These are phyloP conservation scores for Grosmannia clavigera DNA, from an alignment of 2,329 filamentous ascomycete species.

Conservation along the genomic window DNA sequence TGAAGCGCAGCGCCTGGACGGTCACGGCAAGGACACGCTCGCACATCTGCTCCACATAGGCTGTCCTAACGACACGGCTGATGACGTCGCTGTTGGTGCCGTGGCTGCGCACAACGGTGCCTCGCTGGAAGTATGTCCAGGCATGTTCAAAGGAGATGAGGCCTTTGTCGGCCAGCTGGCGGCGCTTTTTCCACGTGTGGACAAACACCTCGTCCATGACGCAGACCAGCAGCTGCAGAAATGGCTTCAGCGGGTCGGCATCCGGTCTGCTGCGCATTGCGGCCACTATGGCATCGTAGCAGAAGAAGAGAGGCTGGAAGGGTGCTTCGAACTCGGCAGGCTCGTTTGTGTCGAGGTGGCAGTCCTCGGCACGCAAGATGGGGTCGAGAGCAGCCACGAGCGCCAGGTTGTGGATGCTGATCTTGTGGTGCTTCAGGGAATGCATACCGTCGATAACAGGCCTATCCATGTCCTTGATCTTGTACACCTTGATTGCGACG, in stretches of 20 bases:
- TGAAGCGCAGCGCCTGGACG: slow-evolving; percentile 25
- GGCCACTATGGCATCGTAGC: slow-evolving; percentile 27
- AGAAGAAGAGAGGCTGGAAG: slow-evolving; percentile 31
- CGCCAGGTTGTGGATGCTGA: slow-evolving; percentile 29
- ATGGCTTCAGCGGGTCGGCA: slow-evolving; percentile 20
- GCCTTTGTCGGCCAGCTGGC: slow-evolving; percentile 22
- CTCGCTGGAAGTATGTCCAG: slow-evolving; percentile 32
- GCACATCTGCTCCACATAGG: slow-evolving; percentile 14
- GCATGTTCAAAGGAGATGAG: slow-evolving; percentile 28
- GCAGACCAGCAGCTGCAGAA: slow-evolving; percentile 26
- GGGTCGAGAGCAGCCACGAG: slow-evolving; percentile 29
- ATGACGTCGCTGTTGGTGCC: slow-evolving; percentile 28
- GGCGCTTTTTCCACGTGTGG: slow-evolving; percentile 23
- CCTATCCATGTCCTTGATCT: slow-evolving; percentile 30
- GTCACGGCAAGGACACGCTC: slow-evolving; percentile 16
- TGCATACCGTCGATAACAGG: slow-evolving; percentile 25
- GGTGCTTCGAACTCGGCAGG: slow-evolving; percentile 24
- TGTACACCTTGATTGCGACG: slow-evolving; percentile 33
- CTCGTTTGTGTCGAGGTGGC: slow-evolving; percentile 25
- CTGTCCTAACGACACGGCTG: slow-evolving; percentile 23
- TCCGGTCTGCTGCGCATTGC: slow-evolving; percentile 17
- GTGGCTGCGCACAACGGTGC: slow-evolving; percentile 25
- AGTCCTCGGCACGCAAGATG: slow-evolving; percentile 28
- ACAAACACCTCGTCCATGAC: slow-evolving; percentile 31
- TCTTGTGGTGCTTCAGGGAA: slow-evolving; percentile 25